phyloP scores from a whole-genome alignment of 495 filamentous ascomycete genomes.

The Daldinia grandis region DNA sequence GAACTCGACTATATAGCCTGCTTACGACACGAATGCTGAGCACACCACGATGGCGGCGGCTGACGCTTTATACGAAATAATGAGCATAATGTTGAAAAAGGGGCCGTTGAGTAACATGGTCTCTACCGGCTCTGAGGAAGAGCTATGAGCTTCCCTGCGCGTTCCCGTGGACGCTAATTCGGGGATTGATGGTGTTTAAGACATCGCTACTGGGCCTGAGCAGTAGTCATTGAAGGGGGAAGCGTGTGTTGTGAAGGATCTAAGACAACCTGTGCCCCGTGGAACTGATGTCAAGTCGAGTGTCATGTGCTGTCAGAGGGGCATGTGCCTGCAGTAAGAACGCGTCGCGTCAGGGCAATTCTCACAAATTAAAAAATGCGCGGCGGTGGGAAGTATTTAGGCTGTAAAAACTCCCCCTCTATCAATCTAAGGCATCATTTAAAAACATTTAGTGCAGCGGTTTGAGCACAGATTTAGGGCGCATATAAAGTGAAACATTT shows the following conservation, averaged over 20 bases:
- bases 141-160: slow-evolving; percentile 25
- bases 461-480: not conserved
- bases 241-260: not conserved
- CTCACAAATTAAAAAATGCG: too few species aligned
- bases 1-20: slow-evolving; percentile 60
- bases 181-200: not conserved
- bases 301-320: not conserved
- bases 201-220: not conserved
- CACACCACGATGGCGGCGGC: slow-evolving; percentile 86
- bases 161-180: not conserved
- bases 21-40: slow-evolving; percentile 88
- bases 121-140: slow-evolving; percentile 15
- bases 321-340: not conserved
- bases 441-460: not conserved
- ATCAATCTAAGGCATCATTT: not conserved
- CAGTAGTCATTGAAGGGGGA: not conserved
- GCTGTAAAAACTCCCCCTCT: not conserved
- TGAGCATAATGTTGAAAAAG: slow-evolving; percentile 83
- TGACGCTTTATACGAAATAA: slow-evolving; percentile 83
- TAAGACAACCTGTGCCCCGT: not conserved
- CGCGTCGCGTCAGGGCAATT: not conserved
- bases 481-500: not conserved
- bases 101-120: slow-evolving; percentile 50
- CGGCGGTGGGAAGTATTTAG: not conserved
- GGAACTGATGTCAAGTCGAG: not conserved